Evolutionary conservation across 768 basidiomycete genomes (phyloP), one percentile per base, ranked within the genome.

Genomic region (Vishniacozyma victoriae): DNA sequence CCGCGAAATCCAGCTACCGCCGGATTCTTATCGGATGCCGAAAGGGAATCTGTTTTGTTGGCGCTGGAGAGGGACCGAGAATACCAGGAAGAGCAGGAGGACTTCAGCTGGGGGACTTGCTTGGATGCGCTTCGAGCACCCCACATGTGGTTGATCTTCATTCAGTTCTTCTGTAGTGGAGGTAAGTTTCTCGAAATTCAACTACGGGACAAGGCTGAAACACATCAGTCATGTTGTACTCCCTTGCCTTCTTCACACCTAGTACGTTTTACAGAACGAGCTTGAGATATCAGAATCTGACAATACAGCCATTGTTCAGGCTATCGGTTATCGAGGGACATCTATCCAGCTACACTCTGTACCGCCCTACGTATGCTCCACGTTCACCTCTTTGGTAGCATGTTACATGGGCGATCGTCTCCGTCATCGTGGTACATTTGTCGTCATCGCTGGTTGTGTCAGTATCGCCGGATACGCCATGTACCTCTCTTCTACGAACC

Each of bases 21-120:
- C 3, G 70, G 70, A 35, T 82, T 84, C 74, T 72, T 85, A 19
- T 76, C 68, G 1, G 52, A 66, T 15, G 58, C 77, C 23, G 81
- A 72, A 33, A 45, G 52, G 19, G 51, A 51, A 2, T 46, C 56
- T n/a, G 26, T 68, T 38, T 41, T 44, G 6, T 42, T 45, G 1
- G 58, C 60, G 3, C 55, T 65, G 19, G 50, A 54, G 1, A 41
- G 53, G 16, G 69, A 69, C 35, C 39, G 49, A 16, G 41, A 43
- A 54, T 73, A 44, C 76, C 79, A 44, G 49, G 76, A 7, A 54
- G 75, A 14, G 53, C 54, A 9, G 14, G 49, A 51, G 15, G 22
- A 14, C 12, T 52, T 56, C 20, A 40, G 48, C 15, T 11, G 38
- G 13, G 6, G 12, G 33, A 24, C 39, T 16, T 41, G 50, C 35